Evolutionary conservation across 2,329 filamentous ascomycete genomes (phyloP), one percentile per base, ranked within the genome.

Genomic region (Sporothrix brunneoviolacea): DNA sequence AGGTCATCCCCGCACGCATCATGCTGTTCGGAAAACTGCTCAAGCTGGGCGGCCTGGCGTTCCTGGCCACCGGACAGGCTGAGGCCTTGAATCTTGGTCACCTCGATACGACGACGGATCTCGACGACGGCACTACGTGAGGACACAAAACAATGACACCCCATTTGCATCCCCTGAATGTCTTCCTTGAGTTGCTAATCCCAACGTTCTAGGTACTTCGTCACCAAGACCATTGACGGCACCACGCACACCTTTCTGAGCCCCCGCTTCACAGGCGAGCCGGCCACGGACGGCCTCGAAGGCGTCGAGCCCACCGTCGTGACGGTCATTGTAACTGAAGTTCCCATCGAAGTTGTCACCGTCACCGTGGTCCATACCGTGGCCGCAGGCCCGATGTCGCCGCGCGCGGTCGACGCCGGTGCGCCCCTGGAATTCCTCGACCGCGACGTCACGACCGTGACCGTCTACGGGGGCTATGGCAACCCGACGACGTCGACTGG

Each of bases 401-500:
- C 30, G 30, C 7, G 30, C 9, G 7, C 30, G 8, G 12, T 12
- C 15, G 30, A 6, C 15, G 30, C 30, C 15, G 30, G 9, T 8
- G 30, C 30, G 9, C 9, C 30, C 15, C 9, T 15, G n/a, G 12
- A 16, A 8, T 15, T 27, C 21, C 22, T 19, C 5, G 27, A 28
- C 32, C 39, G 39, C 22, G 32, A 27, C 39, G 12, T 50, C 21
- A 50, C 47, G 21, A 50, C 47, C 22, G 47, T 50, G 39, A 50
- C 47, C 12, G 33, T 50, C 38, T 37, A 32, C 39, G 39, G 36
- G 16, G 39, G 36, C 38, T 37, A 39, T 38, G 44, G 30, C 38
- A 37, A 27, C 38, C 38, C 39, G 28, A 19, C 19, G 38, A 33
- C 47, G 38, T 41, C 46, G 19, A 40, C 46, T n/a, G 33, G 13